These are phyloP conservation scores for Eimeria tenella DNA, from an alignment of 169 alveolate species.

Conservation along the genomic window DNA sequence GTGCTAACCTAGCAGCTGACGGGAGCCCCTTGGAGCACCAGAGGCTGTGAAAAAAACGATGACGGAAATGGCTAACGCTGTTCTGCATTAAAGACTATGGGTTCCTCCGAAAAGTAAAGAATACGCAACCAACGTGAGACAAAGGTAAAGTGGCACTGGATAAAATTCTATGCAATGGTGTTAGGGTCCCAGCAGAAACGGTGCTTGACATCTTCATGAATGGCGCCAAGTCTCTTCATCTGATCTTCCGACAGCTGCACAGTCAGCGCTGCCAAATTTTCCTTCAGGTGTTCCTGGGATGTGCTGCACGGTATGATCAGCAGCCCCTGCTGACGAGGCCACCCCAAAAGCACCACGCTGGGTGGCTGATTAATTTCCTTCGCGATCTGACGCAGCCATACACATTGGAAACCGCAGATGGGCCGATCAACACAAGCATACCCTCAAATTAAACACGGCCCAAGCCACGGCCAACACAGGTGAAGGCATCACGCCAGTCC, in stretches of 20 bases:
- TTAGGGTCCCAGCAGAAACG: slow-evolving; percentile 79
- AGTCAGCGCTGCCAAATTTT: slow-evolving; percentile 18
- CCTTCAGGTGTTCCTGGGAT: slow-evolving; percentile 46
- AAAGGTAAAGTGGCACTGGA: no score
- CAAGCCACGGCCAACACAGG: no score
- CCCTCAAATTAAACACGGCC: no score
- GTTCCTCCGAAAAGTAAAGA: neutral
- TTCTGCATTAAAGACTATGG: no score
- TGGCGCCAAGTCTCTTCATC: slow-evolving; percentile 44
- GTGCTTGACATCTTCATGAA: slow-evolving; percentile 34
- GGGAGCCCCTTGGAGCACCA: no score
- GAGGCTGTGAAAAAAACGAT: no score
- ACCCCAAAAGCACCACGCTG: slow-evolving; percentile 67
- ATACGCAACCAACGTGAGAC: neutral
- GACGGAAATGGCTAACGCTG: no score
- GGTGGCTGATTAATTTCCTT: slow-evolving; percentile 21
- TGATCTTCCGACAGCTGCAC: slow-evolving; percentile 60
- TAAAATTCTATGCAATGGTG: slow-evolving; percentile 31
- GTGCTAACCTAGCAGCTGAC: no score
- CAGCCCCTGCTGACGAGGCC: slow-evolving; percentile 75
- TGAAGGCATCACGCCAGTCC: no score
- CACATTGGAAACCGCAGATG: neutral
- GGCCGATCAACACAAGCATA: neutral
- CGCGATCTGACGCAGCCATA: slow-evolving; percentile 4
- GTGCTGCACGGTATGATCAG: slow-evolving; percentile 66